Evolutionary conservation across 768 basidiomycete genomes (phyloP).

Genomic region (Russula abietina): DNA sequence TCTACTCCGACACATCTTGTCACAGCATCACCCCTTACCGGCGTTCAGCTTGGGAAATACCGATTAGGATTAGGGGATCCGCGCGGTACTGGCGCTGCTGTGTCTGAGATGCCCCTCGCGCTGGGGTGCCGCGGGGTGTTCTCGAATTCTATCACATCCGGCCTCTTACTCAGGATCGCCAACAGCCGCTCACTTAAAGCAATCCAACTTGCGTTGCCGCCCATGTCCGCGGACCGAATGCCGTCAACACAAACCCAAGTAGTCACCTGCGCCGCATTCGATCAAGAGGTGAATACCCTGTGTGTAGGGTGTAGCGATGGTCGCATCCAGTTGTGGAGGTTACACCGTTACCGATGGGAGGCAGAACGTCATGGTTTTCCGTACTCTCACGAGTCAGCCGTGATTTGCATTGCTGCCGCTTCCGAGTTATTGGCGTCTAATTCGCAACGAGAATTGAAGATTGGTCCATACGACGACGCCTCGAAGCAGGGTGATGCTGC

Average conservation of each 20-base stretch:
- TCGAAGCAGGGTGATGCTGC: background rate
- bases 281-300: background rate
- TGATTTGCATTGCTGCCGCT: constrained; percentile 6
- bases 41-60: constrained; percentile 13
- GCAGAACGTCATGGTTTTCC: constrained; percentile 1
- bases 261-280: constrained; percentile 12
- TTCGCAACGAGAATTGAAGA: constrained; percentile 16
- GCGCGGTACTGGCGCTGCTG: background rate
- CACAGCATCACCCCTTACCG: constrained; percentile 6
- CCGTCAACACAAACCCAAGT: background rate
- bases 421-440: constrained; percentile 6
- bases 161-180: constrained; percentile 17
- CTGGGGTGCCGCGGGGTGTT: constrained; percentile 7
- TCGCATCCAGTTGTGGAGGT: constrained; percentile 13
- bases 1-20: constrained; percentile 12
- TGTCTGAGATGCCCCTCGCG: constrained; percentile 6
- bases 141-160: constrained; percentile 3
- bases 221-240: background rate
- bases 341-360: constrained; percentile 11
- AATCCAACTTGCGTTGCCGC: constrained; percentile 4
- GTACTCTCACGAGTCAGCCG: constrained; percentile 10
- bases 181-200: constrained; percentile 7
- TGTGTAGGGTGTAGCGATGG: constrained; percentile 14
- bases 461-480: constrained; percentile 4
- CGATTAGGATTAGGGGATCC: background rate